Percentiles rank a stretch among this genome's conserved stretches.
phyloP scores from a whole-genome alignment of 192 early-diverging fungal species.

The Cetraspora pellucida region DNA sequence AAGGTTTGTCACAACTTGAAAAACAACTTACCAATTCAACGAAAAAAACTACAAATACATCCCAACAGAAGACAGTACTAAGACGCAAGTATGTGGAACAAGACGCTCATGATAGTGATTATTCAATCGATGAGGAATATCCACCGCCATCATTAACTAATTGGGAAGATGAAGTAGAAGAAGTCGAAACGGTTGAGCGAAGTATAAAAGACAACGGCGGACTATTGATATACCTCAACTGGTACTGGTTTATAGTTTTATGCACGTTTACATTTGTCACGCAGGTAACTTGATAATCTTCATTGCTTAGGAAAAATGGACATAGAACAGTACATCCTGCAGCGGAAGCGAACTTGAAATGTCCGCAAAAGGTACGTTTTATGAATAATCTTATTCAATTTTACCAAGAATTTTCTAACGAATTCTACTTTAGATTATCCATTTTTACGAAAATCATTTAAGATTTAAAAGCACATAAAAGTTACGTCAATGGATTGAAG shows the following conservation, averaged over 20 bases:
- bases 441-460: slow-evolving; percentile 16
- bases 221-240: slow-evolving; percentile 15
- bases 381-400: neutral
- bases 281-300: neutral
- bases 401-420: neutral
- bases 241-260: neutral
- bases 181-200: slow-evolving; percentile 18
- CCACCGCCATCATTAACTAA: neutral
- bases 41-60: no score
- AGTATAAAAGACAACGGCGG: neutral
- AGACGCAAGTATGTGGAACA: neutral
- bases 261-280: neutral
- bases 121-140: neutral
- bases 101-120: neutral
- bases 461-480: slow-evolving; percentile 10
- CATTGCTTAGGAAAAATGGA: slow-evolving; percentile 16
- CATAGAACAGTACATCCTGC: slow-evolving; percentile 21
- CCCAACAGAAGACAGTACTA: neutral
- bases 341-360: slow-evolving; percentile 1
- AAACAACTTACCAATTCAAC: neutral
- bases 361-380: slow-evolving; percentile 21
- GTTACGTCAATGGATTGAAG: no score
- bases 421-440: slow-evolving; percentile 1
- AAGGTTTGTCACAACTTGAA: neutral
- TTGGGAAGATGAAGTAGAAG: slow-evolving; percentile 27